Evolutionary conservation across 768 basidiomycete genomes (phyloP).

Genomic region (Naganishia vaughanmartiniae): DNA sequence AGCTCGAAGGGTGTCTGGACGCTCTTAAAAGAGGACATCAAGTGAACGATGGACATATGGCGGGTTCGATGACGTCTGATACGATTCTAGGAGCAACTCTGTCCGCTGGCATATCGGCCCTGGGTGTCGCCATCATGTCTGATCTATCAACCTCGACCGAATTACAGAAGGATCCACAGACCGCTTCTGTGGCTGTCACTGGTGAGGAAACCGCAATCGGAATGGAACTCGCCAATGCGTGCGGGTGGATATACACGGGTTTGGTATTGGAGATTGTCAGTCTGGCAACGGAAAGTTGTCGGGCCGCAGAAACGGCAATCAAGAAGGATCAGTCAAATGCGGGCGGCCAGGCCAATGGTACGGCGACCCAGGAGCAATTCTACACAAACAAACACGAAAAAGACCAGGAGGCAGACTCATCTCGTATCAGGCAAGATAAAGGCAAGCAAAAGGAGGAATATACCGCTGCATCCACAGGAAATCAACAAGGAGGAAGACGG

Average conservation of each 20-base stretch:
- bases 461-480: neutral
- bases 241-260: constrained; percentile 20
- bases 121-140: neutral
- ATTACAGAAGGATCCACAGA: neutral
- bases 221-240: constrained; percentile 14
- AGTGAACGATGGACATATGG: neutral
- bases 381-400: neutral
- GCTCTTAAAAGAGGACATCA: neutral
- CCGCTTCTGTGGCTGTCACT: neutral
- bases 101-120: neutral
- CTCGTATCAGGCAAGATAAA: neutral
- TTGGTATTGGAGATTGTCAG: constrained; percentile 21
- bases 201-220: neutral
- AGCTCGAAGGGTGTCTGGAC: constrained; percentile 17
- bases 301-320: neutral
- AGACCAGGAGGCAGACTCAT: neutral
- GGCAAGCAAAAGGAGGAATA: constrained; percentile 13
- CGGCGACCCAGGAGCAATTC: neutral
- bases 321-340: neutral
- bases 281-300: constrained; percentile 5
- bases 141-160: neutral
- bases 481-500: neutral
- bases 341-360: neutral
- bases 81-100: neutral
- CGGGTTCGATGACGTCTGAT: neutral